phyloP scores from a whole-genome alignment of 2,329 filamentous ascomycete species.

The Colletotrichum agaves region DNA sequence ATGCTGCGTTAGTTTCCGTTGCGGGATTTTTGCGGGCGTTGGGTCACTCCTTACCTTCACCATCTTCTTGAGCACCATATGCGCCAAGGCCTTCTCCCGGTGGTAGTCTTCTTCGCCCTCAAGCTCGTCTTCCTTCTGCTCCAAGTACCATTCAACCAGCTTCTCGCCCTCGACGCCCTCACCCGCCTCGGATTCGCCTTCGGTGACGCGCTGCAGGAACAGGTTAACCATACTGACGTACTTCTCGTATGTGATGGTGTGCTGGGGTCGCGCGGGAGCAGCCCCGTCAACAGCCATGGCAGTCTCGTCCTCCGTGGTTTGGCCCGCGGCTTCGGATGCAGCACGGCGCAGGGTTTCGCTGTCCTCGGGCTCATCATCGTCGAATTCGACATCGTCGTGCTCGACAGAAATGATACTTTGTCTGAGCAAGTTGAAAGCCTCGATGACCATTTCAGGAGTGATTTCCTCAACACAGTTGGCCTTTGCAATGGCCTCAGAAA shows the following conservation, averaged over 20 bases:
- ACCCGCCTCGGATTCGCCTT: conserved; percentile 79
- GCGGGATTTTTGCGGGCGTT: conserved; percentile 50
- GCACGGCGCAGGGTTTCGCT: conserved; percentile 56
- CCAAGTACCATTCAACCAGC: conserved; percentile 88
- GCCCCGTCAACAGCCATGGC: conserved; percentile 52
- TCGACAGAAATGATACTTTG: conserved; percentile 98
- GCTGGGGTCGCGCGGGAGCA: conserved; percentile 67
- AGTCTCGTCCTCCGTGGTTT: conserved; percentile 60
- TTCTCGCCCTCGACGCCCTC: conserved; percentile 89
- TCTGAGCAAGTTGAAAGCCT: conserved; percentile 89
- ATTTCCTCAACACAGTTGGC: conserved; percentile 96
- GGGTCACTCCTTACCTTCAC: conserved; percentile 71
- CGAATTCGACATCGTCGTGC: conserved; percentile 95
- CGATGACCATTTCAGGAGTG: conserved; percentile 83
- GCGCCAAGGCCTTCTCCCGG: conserved; percentile 76
- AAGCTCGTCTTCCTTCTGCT: conserved; percentile 87
- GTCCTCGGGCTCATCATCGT: conserved; percentile 75
- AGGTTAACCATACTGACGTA: conserved; percentile 91
- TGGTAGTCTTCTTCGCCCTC: conserved; percentile 81
- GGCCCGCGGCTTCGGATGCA: conserved; percentile 53
- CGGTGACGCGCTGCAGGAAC: conserved; percentile 83
- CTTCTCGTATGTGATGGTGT: conserved; percentile 94
- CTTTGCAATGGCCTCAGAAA: conserved; percentile 98
- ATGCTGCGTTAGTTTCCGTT: conserved; percentile 58
- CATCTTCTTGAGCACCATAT: conserved; percentile 94